phyloP scores from a whole-genome alignment of 2,329 filamentous ascomycete species.

The Epichloe sibirici region DNA sequence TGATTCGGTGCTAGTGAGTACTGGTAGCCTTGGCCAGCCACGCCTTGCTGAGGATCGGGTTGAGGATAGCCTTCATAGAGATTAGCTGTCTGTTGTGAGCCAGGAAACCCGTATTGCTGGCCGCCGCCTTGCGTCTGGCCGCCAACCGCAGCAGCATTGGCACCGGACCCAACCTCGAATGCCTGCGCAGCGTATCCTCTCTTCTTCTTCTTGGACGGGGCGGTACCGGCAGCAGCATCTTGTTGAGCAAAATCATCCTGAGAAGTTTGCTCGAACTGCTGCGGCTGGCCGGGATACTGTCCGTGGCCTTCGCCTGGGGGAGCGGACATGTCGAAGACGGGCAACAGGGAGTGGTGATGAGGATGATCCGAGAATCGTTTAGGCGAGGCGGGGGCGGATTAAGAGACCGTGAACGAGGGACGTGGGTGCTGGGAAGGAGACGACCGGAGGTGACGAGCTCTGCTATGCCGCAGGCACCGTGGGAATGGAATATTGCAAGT shows the following conservation, averaged over 20 bases:
- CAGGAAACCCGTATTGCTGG: slow-evolving; percentile 35
- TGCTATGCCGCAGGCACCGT: slow-evolving; percentile 7
- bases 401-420: slow-evolving; percentile 1
- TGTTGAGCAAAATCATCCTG: slow-evolving; percentile 21
- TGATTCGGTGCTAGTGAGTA: slow-evolving; percentile 32
- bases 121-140: slow-evolving; percentile 29
- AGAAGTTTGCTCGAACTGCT: slow-evolving; percentile 28
- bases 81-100: slow-evolving; percentile 25
- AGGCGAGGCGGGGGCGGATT: slow-evolving; percentile 1
- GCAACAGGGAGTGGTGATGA: slow-evolving; percentile 9
- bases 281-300: slow-evolving; percentile 32
- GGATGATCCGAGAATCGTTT: slow-evolving; percentile 12
- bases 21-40: slow-evolving; percentile 27
- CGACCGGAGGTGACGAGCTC: background rate
- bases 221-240: slow-evolving; percentile 24
- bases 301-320: slow-evolving; percentile 44
- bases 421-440: background rate
- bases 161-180: slow-evolving; percentile 82
- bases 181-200: slow-evolving; percentile 88
- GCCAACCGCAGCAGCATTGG: slow-evolving; percentile 59
- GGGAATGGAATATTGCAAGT: background rate
- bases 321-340: slow-evolving; percentile 40
- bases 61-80: slow-evolving; percentile 50
- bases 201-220: slow-evolving; percentile 70
- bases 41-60: slow-evolving; percentile 29